Base-by-base conservation (phyloP, 2,329 filamentous ascomycete species). In the Aspergillus oerlinghausenensis region DNA sequence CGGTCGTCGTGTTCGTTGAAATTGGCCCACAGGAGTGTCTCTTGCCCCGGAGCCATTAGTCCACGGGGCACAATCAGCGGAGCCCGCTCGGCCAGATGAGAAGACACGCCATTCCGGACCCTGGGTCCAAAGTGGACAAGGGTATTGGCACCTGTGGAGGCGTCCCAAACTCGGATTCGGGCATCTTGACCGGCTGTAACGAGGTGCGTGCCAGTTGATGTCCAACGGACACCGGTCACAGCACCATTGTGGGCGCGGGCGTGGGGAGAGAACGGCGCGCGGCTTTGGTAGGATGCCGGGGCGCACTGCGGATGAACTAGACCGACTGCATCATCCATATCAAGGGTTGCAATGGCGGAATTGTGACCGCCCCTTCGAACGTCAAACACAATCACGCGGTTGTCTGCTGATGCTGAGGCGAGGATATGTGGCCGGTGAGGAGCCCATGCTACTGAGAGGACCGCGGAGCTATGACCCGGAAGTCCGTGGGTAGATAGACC, bases 171-270 rank as follows among this genome's bases (percentile, higher is more conserved):
- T 4, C 92, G 84, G 60, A 97, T 87, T 8, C 88, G 84, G 50
- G 89, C 82, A 70, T 97, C 94, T 56, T 95, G 88, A 0, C 92
- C 92, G 1, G 89, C 83, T 0, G 89, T 91, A 11, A 97, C 80
- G 19, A 97, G 80, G 68, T 88, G 87, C 14, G 78, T 79, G 0
- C 91, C 91, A 67, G 91, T 87, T 58, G 90, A 86, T 0, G 89
- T 92, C 91, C 92, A 97, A 0, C 86, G 80, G 7, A 97, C 77
- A 1, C 89, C 90, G 60, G 96, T 97, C 1, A 95, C 91, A 1
- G 90, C 84, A 3, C 89, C 92, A 10, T 83, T 81, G 67, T 97
- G 93, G 0, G 93, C 91, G 63, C 80, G 74, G 45, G 74, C 79
- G 54, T 69, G 71, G n/a, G 68, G 78, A 25, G 75, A 78, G 59